Evolutionary conservation across 768 basidiomycete genomes (phyloP), one percentile per base, ranked within the genome.

Genomic region (Russula foetens): DNA sequence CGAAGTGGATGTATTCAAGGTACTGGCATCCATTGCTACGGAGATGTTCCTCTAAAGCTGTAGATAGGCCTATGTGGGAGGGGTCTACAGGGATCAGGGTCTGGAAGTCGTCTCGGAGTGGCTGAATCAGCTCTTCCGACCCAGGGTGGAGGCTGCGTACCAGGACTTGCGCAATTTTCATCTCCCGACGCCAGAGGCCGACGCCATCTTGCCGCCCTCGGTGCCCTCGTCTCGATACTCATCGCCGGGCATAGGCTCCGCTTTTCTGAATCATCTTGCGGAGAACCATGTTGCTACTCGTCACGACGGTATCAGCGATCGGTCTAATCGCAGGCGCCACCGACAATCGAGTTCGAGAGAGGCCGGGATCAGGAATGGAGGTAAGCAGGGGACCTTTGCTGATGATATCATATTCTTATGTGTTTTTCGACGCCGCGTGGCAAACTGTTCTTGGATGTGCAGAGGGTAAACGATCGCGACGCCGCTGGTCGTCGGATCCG

Each of bases 1-100:
- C 8, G 17, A 55, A 62, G 60, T 48, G 56, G 44, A 31, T 53
- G 56, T 62, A 19, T 62, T 62, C 29, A 62, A 62, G 56, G 60
- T 62, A 53, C 38, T 15, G 4, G 4, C 12, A 12, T 48, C 24
- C 33, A 21, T 45, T 14, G 14, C 38, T 8, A n/a, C 17, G 38
- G 49, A 0, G 49, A 31, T 26, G n/a, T 28, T 52, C 43, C 12
- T 50, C 53, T 50, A 14, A 61, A 24, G n/a, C 4, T 17, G 1
- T 35, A 11, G 17, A 45, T 19, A 62, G 60, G 60, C 60, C 44
- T 62, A 58, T n/a, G 60, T 62, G 3, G 60, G 60, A n/a, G n/a
- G n/a, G n/a, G n/a, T n/a, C n/a, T n/a, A n/a, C n/a, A n/a, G n/a
- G n/a, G n/a, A n/a, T n/a, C n/a, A n/a, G n/a, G n/a, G n/a, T n/a